phyloP scores from a whole-genome alignment of 2,329 filamentous ascomycete species.

The Albifimbria verrucaria region DNA sequence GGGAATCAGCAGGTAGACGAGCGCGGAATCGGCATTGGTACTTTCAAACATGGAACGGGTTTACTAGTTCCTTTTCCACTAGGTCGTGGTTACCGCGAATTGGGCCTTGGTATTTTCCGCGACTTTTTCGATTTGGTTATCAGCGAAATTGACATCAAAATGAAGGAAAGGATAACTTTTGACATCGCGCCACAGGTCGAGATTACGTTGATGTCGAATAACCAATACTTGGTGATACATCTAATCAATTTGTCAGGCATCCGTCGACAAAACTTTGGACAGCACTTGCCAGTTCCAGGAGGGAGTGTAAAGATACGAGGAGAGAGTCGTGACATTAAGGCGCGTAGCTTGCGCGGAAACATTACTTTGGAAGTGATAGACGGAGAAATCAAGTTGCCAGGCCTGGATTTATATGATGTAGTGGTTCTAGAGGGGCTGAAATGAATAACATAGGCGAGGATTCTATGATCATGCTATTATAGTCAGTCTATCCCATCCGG shows the following conservation, averaged over 20 bases:
- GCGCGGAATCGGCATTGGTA: slow-evolving; percentile 7
- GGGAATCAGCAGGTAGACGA: slow-evolving; percentile 9
- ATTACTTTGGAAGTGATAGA: slow-evolving; percentile 5
- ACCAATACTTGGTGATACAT: slow-evolving; percentile 5
- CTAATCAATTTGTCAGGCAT: slow-evolving; percentile 10
- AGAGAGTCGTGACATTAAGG: background rate
- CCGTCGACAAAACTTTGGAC: slow-evolving; percentile 9
- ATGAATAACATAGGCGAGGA: no score
- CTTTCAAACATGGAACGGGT: slow-evolving; percentile 4
- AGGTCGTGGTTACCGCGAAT: slow-evolving; percentile 8
- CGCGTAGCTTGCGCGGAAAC: slow-evolving; percentile 1
- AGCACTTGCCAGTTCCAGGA: slow-evolving; percentile 5
- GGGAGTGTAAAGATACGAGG: slow-evolving; percentile 3
- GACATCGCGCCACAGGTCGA: slow-evolving; percentile 9
- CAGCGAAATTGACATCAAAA: background rate
- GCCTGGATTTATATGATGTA: slow-evolving; percentile 9
- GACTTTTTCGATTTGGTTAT: slow-evolving; percentile 6
- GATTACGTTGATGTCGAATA: slow-evolving; percentile 7
- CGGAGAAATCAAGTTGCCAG: slow-evolving; percentile 8
- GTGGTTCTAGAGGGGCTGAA: slow-evolving; percentile 7
- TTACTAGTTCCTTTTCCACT: slow-evolving; percentile 8
- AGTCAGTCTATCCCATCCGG: no score
- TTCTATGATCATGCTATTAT: no score
- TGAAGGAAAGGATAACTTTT: slow-evolving; percentile 2
- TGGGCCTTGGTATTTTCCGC: slow-evolving; percentile 7